Conservation (phyloP, 1,139 yeast genomes). For the Sugiyamaella pinicola region DNA sequence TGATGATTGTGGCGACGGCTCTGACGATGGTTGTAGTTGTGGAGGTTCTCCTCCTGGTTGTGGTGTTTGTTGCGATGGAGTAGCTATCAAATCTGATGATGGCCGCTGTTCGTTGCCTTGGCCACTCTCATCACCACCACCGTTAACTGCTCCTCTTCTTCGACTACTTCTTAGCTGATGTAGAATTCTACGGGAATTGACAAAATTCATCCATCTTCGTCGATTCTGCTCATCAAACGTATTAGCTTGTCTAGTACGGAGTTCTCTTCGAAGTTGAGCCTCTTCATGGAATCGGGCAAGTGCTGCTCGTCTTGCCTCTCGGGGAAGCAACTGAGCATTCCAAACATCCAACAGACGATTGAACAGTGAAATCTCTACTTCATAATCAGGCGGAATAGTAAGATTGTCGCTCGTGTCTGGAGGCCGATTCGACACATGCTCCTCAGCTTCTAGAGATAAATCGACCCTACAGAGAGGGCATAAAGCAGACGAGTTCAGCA, state of each 20-base stretch:
- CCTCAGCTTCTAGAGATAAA: conserved; percentile 34
- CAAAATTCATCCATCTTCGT: conserved; percentile 35
- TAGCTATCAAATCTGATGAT: background rate
- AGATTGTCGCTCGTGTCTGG: conserved; percentile 25
- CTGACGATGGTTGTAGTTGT: background rate
- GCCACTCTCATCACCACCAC: background rate
- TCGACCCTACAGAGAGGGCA: conserved; percentile 86
- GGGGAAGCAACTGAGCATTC: conserved; percentile 42
- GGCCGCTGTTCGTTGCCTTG: background rate
- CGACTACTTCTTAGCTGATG: conserved; percentile 17
- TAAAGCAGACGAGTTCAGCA: conserved; percentile 69
- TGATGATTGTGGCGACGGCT: background rate
- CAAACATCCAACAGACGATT: conserved; percentile 41
- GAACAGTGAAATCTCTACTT: conserved; percentile 36
- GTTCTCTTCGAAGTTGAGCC: conserved; percentile 37
- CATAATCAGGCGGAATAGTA: conserved; percentile 35
- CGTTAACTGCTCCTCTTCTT: background rate
- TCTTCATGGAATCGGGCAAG: conserved; percentile 39
- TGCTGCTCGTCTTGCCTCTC: conserved; percentile 39
- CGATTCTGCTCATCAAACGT: conserved; percentile 30
- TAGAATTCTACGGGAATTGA: conserved; percentile 31
- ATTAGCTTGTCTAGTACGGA: conserved; percentile 26
- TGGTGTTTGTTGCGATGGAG: background rate
- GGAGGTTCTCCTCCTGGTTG: background rate
- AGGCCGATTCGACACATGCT: conserved; percentile 33